Percentiles rank a stretch among this genome's conserved stretches.
These are phyloP conservation scores for Neofusicoccum umdonicola DNA, from an alignment of 2,329 filamentous ascomycete species.

Conservation along the genomic window DNA sequence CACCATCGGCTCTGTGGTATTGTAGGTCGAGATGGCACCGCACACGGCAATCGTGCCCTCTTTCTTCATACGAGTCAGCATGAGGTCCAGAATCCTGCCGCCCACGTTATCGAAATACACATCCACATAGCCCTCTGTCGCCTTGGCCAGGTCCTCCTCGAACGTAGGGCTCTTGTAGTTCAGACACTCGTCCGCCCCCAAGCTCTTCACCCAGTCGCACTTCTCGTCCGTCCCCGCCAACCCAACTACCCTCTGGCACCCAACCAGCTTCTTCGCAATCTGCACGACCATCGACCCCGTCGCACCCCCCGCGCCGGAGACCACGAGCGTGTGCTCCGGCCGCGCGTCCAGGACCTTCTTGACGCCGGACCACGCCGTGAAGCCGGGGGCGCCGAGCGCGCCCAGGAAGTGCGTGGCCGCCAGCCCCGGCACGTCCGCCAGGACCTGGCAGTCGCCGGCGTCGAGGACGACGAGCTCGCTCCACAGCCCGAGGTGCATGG, in stretches of 20 bases:
- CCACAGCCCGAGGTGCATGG: slow-evolving; percentile 57
- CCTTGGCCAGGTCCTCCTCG: slow-evolving; percentile 44
- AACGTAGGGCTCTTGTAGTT: slow-evolving; percentile 55
- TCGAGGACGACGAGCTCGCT: slow-evolving; percentile 62
- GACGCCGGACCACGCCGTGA: slow-evolving; percentile 77
- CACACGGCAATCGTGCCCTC: slow-evolving; percentile 44
- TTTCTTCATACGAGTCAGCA: slow-evolving; percentile 43
- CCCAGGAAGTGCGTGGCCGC: slow-evolving; percentile 47
- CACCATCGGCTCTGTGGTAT: slow-evolving; percentile 24
- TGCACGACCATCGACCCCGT: slow-evolving; percentile 71
- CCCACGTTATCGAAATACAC: slow-evolving; percentile 55
- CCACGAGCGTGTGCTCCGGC: slow-evolving; percentile 70
- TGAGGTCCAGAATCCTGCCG: slow-evolving; percentile 47
- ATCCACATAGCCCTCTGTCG: slow-evolving; percentile 50
- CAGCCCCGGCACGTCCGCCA: slow-evolving; percentile 36
- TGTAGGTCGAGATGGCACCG: slow-evolving; percentile 45
- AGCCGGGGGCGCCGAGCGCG: slow-evolving; percentile 51
- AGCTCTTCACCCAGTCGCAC: slow-evolving; percentile 46
- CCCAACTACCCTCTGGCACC: slow-evolving; percentile 48
- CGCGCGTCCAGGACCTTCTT: slow-evolving; percentile 65
- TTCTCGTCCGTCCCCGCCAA: slow-evolving; percentile 54
- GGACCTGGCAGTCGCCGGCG: slow-evolving; percentile 31
- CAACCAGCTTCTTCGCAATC: slow-evolving; percentile 49
- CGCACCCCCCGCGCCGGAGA: slow-evolving; percentile 74
- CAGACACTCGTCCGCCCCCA: slow-evolving; percentile 54